Evolutionary conservation across 2,329 filamentous ascomycete species (phyloP).

Genomic region (Allantophomopsis cytisporea): DNA sequence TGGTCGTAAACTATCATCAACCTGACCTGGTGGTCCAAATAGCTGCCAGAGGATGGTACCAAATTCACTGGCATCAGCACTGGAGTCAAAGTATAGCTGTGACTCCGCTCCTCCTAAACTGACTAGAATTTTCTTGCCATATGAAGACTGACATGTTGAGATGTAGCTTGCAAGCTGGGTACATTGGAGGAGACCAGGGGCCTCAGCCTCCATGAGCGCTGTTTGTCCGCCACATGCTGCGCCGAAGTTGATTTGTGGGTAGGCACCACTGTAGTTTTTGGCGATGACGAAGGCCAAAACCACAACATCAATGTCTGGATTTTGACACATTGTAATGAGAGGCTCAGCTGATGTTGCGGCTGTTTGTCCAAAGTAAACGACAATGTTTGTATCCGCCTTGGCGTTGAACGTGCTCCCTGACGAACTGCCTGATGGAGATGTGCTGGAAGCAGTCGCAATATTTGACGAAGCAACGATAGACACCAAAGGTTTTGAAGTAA

Average conservation of each 20-base stretch:
- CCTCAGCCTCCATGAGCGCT: slow-evolving; percentile 16
- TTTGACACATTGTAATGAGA: slow-evolving; percentile 17
- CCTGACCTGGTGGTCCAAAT: slow-evolving; percentile 17
- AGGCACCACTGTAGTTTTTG: slow-evolving; percentile 3
- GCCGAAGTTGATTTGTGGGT: slow-evolving; percentile 15
- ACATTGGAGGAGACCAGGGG: slow-evolving; percentile 23
- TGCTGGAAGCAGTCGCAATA: slow-evolving; percentile 5
- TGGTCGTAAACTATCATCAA: slow-evolving; percentile 14
- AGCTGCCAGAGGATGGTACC: slow-evolving; percentile 20
- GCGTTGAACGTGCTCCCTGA: slow-evolving; percentile 14
- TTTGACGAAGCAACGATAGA: no score
- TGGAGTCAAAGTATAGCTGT: slow-evolving; percentile 14
- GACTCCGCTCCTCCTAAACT: slow-evolving; percentile 19
- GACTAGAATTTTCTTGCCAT: slow-evolving; percentile 24
- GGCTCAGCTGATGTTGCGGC: slow-evolving; percentile 12
- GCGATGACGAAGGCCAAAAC: slow-evolving; percentile 14
- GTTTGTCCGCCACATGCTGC: slow-evolving; percentile 20
- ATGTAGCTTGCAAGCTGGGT: slow-evolving; percentile 17
- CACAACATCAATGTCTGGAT: slow-evolving; percentile 21
- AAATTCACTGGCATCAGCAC: slow-evolving; percentile 15
- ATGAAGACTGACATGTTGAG: slow-evolving; percentile 18
- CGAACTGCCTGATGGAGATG: background rate
- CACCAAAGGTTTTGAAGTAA: no score
- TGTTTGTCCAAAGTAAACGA: slow-evolving; percentile 19
- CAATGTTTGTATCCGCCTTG: slow-evolving; percentile 13